Base-by-base conservation (phyloP, 495 filamentous ascomycete genomes). In the Tetracladium setigerum region DNA sequence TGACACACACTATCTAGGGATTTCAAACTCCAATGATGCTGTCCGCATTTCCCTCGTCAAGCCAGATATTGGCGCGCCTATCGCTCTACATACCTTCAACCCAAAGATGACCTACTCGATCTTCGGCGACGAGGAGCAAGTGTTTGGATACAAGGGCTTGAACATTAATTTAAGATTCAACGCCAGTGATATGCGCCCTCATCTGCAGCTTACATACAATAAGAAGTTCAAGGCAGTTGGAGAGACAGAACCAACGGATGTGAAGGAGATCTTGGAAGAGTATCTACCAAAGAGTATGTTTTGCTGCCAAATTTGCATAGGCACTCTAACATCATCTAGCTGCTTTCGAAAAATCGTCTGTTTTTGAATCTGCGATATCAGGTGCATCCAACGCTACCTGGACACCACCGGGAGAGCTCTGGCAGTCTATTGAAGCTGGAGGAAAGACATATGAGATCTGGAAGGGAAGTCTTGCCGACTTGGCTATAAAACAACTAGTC, bases 81-180 rank as follows among this genome's bases (percentile, higher is more conserved):
- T 77, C 55, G 77, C 74, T 4, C 56, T 84, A 27, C 70, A 73
- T 15, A 74, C 71, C 44, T 96, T 97, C 66, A 74, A 86, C 47
- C 92, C 92, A 1, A 76, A 76, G 56, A 92, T 91, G 63, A 95
- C 89, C 15, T 95, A 95, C 62, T 68, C 84, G 0, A 85, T 99
- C 46, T 97, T 96, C 57, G 91, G 89, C 58, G 83, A 96, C 13
- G 82, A 87, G 0, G 89, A 99, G 67, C 71, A 69, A 13, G 91
- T 99, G 41, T 91, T 95, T 53, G 92, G 92, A 17, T 95, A 97
- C 66, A 79, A 85, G 53, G 76, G 77, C 22, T 69, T 95, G 45
- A 76, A 79, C 39, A 80, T 97, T 52, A 72, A 82, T 34, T 62
- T 99, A 38, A 76, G 74, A 31, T 95, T 89, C 60, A 80, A 87